phyloP scores from a whole-genome alignment of 179 eudicot genomes.

The Silene noctiflora region DNA sequence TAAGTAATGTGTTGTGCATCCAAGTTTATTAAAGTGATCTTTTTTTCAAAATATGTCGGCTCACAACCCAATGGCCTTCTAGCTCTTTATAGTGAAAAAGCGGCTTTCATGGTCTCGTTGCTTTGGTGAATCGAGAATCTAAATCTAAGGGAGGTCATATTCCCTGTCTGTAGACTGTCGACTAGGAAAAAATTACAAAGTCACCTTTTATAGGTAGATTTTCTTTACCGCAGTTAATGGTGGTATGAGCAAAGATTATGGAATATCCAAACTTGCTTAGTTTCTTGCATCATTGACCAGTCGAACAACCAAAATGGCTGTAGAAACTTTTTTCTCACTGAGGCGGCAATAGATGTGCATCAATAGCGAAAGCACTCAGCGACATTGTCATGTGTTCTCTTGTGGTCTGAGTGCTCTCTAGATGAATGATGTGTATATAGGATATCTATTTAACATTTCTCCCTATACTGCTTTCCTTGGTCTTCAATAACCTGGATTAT shows the following conservation, averaged over 20 bases:
- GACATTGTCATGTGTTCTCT: constrained; percentile 38
- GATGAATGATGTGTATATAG: constrained; percentile 18
- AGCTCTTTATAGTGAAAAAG: constrained; percentile 6
- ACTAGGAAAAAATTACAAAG: constrained; percentile 13
- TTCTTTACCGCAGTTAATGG: constrained; percentile 82
- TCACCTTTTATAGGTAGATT: constrained; percentile 51
- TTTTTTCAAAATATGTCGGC: constrained; percentile 13
- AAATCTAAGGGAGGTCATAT: background rate
- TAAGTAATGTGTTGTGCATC: constrained; percentile 11
- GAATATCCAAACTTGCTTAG: constrained; percentile 86
- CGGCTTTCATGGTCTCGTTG: too few relatives aligned
- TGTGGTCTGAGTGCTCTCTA: constrained; percentile 37
- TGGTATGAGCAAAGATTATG: constrained; percentile 56
- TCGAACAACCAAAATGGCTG: constrained; percentile 39
- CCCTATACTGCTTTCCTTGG: background rate
- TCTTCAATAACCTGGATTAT: background rate
- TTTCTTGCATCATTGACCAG: constrained; percentile 67
- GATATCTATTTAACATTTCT: constrained; percentile 3
- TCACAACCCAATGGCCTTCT: constrained; percentile 18
- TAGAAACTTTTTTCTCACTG: constrained; percentile 35
- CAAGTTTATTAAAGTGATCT: background rate
- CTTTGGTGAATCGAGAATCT: too few relatives aligned
- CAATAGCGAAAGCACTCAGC: constrained; percentile 35
- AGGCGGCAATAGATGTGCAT: constrained; percentile 38
- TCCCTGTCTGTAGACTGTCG: background rate